These are phyloP conservation scores for Termitomyces sp. DNA, from an alignment of 768 basidiomycete genomes.

Conservation along the genomic window DNA sequence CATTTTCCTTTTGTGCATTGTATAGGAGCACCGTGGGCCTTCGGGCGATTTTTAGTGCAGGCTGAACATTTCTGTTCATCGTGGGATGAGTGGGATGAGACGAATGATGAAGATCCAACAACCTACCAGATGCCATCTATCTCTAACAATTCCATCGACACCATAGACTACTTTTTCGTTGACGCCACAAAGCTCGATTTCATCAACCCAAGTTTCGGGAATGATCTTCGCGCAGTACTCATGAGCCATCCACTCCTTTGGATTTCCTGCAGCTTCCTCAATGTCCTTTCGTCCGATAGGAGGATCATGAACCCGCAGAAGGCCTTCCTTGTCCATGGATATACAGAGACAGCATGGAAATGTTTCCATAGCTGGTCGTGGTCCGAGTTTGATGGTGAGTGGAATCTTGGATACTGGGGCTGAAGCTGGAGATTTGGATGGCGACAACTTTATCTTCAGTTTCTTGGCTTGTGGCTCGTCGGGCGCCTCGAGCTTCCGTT, in stretches of 20 bases:
- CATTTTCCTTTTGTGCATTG: conserved; percentile 96
- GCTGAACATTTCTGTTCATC: conserved; percentile 77
- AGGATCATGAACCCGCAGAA: conserved; percentile 65
- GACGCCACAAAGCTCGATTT: conserved; percentile 38
- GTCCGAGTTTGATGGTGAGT: conserved; percentile 63
- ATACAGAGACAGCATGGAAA: conserved; percentile 71
- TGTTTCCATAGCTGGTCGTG: conserved; percentile 49
- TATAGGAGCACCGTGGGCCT: conserved; percentile 74
- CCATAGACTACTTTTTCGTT: conserved; percentile 67
- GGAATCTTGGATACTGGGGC: conserved; percentile 33
- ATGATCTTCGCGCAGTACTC: conserved; percentile 73
- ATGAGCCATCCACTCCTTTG: conserved; percentile 69
- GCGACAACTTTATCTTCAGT: conserved; percentile 32
- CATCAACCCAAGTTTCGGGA: conserved; percentile 91
- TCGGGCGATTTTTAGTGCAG: conserved; percentile 64
- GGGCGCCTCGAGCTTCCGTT: conserved; percentile 34
- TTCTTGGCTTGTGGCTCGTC: conserved; percentile 44
- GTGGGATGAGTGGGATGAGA: background rate
- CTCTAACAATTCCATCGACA: conserved; percentile 83
- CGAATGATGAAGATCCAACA: background rate
- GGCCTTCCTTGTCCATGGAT: conserved; percentile 42
- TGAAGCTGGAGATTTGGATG: conserved; percentile 15
- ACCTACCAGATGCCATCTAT: conserved; percentile 87
- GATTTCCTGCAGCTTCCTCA: conserved; percentile 38
- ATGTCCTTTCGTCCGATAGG: conserved; percentile 51